Base-by-base conservation (phyloP, 805 yeast genomes). In the Starmerella geochares region DNA sequence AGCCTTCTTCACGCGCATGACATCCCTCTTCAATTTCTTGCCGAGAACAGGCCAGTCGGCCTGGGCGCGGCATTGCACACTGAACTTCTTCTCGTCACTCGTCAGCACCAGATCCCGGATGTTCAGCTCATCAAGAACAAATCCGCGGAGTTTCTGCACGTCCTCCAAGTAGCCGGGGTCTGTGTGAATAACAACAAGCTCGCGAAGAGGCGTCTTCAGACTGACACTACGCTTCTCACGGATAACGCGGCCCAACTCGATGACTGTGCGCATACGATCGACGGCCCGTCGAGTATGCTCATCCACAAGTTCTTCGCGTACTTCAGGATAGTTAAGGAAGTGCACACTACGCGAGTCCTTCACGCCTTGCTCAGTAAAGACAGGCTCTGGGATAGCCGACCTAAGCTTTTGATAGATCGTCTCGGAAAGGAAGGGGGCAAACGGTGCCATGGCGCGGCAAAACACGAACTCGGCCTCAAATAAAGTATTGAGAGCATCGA, bases 1-100 rank as follows among this genome's bases (percentile, higher is more conserved):
- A 16, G 94, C 97, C 63, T 81, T 94, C 76, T 90, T 94, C 53
- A 92, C 98, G 67, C 79, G 81, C 71, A 84, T 86, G 54, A 85
- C 94, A 61, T 88, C 97, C 65, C 81, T 80, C 79, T 87, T 90
- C 69, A 92, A 78, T 71, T 92, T 92, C 76, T 90, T 92, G 71
- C 99, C 99, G 59, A 92, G 76, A 19, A 87, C 86, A 51, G 97
- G 95, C 98, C 99, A 92, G 72, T 92, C 99, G 44, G 98, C 98
- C 67, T 85, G 94, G 38, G 90, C 96, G 56, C 77, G 79, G 74
- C 88, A 90, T 65, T 82, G 84, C 54, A 92, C 97, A 61, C 88
- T 92, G 65, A 88, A 90, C 64, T 82, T 80, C 60, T 75, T 80
- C 72, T 92, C 99, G 64, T 92, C 96, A 21, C 84, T 75, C 19